Evolutionary conservation across 139 green algal species (phyloP).

Genomic region (Raphidocelis subcapitata): DNA sequence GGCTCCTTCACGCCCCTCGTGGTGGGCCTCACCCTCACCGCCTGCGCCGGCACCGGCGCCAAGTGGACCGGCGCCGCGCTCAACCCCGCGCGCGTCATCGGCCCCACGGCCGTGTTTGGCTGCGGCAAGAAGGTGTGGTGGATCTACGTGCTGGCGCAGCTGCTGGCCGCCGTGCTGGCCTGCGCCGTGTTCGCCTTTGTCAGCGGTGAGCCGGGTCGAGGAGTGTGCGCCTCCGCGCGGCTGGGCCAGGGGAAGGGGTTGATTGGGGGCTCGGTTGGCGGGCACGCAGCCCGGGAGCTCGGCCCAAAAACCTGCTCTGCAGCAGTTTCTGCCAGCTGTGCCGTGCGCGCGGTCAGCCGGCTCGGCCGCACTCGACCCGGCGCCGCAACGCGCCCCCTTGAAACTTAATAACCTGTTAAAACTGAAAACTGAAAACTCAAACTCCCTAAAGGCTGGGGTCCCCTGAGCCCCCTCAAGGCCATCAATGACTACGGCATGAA

Average conservation of each 20-base stretch:
- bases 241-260: too few relatives aligned
- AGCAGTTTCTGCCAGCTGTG: too few relatives aligned
- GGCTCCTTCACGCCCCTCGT: constrained; percentile 24
- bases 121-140: constrained; percentile 1
- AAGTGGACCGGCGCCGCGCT: constrained; percentile 9
- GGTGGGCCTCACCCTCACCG: constrained; percentile 20
- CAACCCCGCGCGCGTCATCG: constrained; percentile 24
- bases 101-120: constrained; percentile 19
- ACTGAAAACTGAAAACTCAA: too few relatives aligned
- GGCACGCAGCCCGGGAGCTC: too few relatives aligned
- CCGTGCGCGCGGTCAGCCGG: too few relatives aligned
- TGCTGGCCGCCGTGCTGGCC: constrained; percentile 15
- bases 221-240: too few relatives aligned
- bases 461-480: constrained; percentile 4
- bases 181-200: constrained; percentile 31
- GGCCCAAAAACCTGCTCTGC: too few relatives aligned
- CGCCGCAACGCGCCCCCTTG: too few relatives aligned
- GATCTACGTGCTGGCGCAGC: constrained; percentile 24
- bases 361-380: too few relatives aligned
- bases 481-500: constrained; percentile 5
- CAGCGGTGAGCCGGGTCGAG: too few relatives aligned
- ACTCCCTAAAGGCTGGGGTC: constrained; percentile 29
- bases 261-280: too few relatives aligned
- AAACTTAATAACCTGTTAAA: too few relatives aligned
- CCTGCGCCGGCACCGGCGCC: constrained; percentile 17